Base-by-base conservation (phyloP, 2,329 filamentous ascomycete genomes). In the Penicillium sp. region DNA sequence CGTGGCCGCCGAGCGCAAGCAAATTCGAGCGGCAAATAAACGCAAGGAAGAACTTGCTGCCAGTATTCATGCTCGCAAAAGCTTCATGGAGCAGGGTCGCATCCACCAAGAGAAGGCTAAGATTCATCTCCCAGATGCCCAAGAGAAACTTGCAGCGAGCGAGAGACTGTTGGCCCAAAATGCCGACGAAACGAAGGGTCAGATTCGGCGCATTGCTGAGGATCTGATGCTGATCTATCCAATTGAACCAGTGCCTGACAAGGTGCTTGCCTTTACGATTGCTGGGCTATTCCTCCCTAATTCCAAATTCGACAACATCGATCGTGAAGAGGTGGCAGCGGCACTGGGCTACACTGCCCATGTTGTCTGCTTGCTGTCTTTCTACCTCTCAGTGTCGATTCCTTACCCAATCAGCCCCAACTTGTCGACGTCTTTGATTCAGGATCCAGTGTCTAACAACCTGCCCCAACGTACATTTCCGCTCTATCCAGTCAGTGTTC, bases 201-300 rank as follows among this genome's bases (percentile, higher is more conserved):
- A 97, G 67, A 81, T 90, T 24, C 82, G 90, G 11, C 85, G 93
- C 33, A 88, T 97, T 47, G 90, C 89, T 66, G 84, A 93, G 56
- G 90, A 95, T 55, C 75, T 98, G 0, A 74, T 82, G 9, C 73
- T 75, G 26, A 87, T 96, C 48, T 96, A 90, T 63, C 83, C 86
- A 4, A 95, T 98, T 50, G 80, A 83, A 7, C 85, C 90, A 2
- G 67, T 83, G 5, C 70, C 74, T 3, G 73, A 76, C 47, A 77
- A 78, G 54, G 79, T 88, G 0, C 78, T 97, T 1, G 79, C 84
- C 0, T 97, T 97, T 67, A 88, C 84, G 9, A 95, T 98, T 53
- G 85, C 87, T 60, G 82, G 81, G 12, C 72, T 95, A 1, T 74
- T 82, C 3, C 76, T 97, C 0, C 89, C 91, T 0, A 95, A 96